A percentile compares a stretch with the other conserved stretches of the same genome.
Conservation (phyloP, 352 stramenopile genomes). For the Pythium volutum region DNA sequence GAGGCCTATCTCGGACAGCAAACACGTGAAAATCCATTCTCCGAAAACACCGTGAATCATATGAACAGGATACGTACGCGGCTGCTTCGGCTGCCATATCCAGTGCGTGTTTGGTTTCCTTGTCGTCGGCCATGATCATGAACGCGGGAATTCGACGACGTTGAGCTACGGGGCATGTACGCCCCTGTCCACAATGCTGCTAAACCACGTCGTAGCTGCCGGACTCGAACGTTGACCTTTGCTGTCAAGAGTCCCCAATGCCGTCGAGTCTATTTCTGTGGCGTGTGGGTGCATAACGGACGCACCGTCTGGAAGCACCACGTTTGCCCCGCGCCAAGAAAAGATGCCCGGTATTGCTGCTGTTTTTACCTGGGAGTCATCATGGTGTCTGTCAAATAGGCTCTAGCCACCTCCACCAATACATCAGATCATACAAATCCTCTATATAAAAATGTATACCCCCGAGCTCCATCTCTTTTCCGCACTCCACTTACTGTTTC, state of each 20-base stretch:
- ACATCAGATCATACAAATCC: not conserved
- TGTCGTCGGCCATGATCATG: slow-evolving; percentile 18
- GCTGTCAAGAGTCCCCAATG: not conserved
- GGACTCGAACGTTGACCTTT: not conserved
- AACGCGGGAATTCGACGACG: not conserved
- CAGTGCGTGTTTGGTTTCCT: slow-evolving; percentile 21
- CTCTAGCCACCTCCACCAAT: not conserved
- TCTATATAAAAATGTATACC: slow-evolving; percentile 25
- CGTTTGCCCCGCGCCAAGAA: slow-evolving; percentile 12
- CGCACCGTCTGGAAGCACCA: not conserved
- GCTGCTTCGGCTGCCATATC: slow-evolving; percentile 11
- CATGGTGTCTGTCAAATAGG: not conserved
- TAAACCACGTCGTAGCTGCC: not conserved
- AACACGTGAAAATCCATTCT: not conserved
- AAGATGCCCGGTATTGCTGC: not conserved
- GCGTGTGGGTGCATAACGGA: slow-evolving; percentile 8
- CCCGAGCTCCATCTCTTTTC: not conserved
- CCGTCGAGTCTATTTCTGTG: not conserved
- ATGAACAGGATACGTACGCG: slow-evolving; percentile 9
- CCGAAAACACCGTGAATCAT: not conserved
- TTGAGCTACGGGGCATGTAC: not conserved
- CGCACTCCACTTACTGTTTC: slow-evolving; percentile 21
- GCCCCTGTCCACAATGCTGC: not conserved
- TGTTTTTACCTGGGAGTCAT: not conserved
- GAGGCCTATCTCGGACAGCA: slow-evolving; percentile 1